These are phyloP conservation scores for Linnemannia exigua DNA, from an alignment of 192 early-diverging fungal genomes.

Conservation along the genomic window DNA sequence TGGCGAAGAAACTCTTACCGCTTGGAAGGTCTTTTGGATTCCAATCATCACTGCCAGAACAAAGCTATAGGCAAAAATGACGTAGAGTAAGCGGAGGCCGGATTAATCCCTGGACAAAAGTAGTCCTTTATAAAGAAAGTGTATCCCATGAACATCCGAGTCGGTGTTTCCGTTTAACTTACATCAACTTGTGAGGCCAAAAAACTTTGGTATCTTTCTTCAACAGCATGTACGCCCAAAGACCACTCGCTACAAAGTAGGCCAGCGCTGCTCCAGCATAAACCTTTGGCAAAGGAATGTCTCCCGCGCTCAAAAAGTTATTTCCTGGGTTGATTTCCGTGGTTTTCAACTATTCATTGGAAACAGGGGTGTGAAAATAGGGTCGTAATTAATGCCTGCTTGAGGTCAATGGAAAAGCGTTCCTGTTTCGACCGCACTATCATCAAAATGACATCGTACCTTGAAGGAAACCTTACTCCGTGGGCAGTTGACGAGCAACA, in stretches of 20 bases:
- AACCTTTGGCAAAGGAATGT: slow-evolving; percentile 63
- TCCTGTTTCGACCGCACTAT: background rate
- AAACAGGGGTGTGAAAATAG: background rate
- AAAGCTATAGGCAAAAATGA: slow-evolving; percentile 39
- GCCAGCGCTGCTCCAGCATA: slow-evolving; percentile 55
- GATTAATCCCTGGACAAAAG: background rate
- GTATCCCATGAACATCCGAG: background rate
- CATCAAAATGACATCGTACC: slow-evolving; percentile 28
- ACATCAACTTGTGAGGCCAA: slow-evolving; percentile 67
- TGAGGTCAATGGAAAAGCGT: background rate
- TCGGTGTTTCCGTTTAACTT: slow-evolving; percentile 1
- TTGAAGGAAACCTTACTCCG: slow-evolving; percentile 49
- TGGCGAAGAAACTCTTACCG: slow-evolving; percentile 41
- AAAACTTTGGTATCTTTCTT: slow-evolving; percentile 61
- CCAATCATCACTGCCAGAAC: slow-evolving; percentile 60
- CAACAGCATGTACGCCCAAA: slow-evolving; percentile 52
- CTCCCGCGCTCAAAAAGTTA: slow-evolving; percentile 67
- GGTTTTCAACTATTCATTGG: slow-evolving; percentile 52
- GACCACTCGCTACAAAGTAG: slow-evolving; percentile 48
- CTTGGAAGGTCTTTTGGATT: slow-evolving; percentile 66
- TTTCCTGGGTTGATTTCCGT: slow-evolving; percentile 64
- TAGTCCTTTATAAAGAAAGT: background rate
- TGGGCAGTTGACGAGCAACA: slow-evolving; percentile 64
- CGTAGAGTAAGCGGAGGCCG: background rate
- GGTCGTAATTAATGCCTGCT: background rate